Conservation (phyloP, 129 eudicot species). For the Flaveria bidentis region DNA sequence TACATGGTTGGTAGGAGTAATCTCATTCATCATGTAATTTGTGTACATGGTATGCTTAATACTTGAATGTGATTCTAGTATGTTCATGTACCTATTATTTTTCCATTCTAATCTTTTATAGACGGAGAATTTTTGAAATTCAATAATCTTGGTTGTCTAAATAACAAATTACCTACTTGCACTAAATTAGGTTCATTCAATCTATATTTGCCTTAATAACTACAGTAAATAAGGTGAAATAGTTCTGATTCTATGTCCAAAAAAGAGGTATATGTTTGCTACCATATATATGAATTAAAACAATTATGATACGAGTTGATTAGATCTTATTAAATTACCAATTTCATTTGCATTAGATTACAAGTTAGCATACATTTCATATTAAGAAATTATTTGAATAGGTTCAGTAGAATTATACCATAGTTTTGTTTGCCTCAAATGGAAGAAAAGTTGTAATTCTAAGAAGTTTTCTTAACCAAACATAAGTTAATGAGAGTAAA, state of each 20-base stretch:
- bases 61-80: not conserved
- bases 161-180: not conserved
- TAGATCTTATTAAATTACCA: too few relatives aligned
- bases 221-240: not conserved
- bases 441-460: too few relatives aligned
- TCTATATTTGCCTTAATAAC: not conserved
- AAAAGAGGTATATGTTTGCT: not conserved
- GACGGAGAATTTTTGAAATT: not conserved
- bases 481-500: too few relatives aligned
- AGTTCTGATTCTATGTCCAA: not conserved
- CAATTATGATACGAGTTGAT: not conserved
- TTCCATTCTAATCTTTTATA: not conserved
- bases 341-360: conserved; percentile 8
- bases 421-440: conserved; percentile 1
- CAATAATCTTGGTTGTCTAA: not conserved
- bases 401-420: conserved; percentile 6
- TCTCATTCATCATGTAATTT: not conserved
- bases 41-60: not conserved
- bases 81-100: not conserved
- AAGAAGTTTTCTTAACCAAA: too few relatives aligned
- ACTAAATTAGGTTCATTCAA: too few relatives aligned
- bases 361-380: conserved; percentile 13
- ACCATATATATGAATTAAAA: not conserved
- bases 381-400: not conserved
- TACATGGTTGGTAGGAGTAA: too few relatives aligned